Percentiles rank a stretch among this genome's conserved stretches.
These are phyloP conservation scores for Paramecium octaurelia DNA, from an alignment of 73 alveolate species.

Conservation along the genomic window DNA sequence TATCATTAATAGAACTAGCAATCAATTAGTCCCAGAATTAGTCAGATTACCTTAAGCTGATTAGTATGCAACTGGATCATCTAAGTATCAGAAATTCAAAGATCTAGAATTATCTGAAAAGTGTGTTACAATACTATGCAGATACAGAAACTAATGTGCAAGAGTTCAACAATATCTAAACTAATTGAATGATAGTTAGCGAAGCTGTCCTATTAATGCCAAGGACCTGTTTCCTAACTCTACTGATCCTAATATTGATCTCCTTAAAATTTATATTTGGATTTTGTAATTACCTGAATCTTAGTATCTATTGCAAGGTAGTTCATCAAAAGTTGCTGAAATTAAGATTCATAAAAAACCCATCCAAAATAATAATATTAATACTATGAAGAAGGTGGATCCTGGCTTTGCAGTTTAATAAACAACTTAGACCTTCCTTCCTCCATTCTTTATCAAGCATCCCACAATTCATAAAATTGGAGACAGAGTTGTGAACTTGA, in stretches of 20 bases:
- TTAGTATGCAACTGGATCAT: neutral
- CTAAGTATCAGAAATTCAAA: conserved; percentile 14
- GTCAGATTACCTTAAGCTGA: conserved; percentile 47
- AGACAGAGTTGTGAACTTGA: conserved; percentile 42
- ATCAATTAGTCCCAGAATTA: conserved; percentile 56
- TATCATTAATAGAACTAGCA: neutral
- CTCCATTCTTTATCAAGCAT: conserved; percentile 20
- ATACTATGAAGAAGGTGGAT: neutral
- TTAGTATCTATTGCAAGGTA: neutral
- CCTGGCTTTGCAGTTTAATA: neutral
- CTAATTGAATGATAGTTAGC: neutral
- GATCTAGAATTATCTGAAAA: neutral
- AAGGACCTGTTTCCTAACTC: conserved; percentile 37
- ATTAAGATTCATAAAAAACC: conserved; percentile 10
- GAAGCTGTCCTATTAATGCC: neutral
- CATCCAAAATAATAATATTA: neutral
- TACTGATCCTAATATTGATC: conserved; percentile 43
- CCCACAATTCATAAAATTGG: conserved; percentile 46
- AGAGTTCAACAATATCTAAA: neutral
- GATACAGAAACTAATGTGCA: conserved; percentile 36
- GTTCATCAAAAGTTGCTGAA: conserved; percentile 57
- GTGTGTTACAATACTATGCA: neutral
- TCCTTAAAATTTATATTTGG: conserved; percentile 55
- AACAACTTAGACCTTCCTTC: neutral
- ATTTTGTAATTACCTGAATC: conserved; percentile 32